These are phyloP conservation scores for Sugiyamaella japonica DNA, from an alignment of 1,139 yeast species.

Conservation along the genomic window DNA sequence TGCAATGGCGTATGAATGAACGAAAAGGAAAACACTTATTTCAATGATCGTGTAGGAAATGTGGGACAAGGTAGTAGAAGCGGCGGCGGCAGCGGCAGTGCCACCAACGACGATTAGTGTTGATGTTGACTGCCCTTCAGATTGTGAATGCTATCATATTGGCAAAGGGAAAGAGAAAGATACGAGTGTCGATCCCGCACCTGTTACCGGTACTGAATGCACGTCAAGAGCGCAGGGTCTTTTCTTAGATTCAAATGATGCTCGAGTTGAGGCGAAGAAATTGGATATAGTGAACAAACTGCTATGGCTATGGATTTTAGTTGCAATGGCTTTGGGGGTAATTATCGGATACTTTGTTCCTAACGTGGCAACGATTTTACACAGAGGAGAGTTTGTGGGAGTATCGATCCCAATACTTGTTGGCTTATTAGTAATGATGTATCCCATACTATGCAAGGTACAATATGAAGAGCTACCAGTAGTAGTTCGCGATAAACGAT, in stretches of 20 bases:
- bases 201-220: not conserved
- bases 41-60: not conserved
- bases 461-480: slow-evolving; percentile 48
- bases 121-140: slow-evolving; percentile 7
- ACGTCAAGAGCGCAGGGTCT: not conserved
- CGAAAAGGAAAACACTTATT: not conserved
- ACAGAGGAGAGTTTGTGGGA: slow-evolving; percentile 33
- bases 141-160: slow-evolving; percentile 12
- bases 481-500: slow-evolving; percentile 32
- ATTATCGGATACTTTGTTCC: slow-evolving; percentile 38
- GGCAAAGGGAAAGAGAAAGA: not conserved
- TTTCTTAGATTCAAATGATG: not conserved
- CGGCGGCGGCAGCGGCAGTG: not conserved
- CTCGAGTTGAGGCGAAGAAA: not conserved
- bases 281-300: slow-evolving; percentile 32
- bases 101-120: not conserved
- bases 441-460: slow-evolving; percentile 57
- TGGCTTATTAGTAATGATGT: slow-evolving; percentile 59
- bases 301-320: slow-evolving; percentile 37
- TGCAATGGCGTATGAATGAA: too few species aligned
- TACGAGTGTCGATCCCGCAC: not conserved
- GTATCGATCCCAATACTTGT: slow-evolving; percentile 51
- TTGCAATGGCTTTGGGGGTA: slow-evolving; percentile 38
- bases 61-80: not conserved
- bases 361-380: slow-evolving; percentile 28